Base-by-base conservation (phyloP, 2,329 filamentous ascomycete species). In the Penicillium griseofulvum region DNA sequence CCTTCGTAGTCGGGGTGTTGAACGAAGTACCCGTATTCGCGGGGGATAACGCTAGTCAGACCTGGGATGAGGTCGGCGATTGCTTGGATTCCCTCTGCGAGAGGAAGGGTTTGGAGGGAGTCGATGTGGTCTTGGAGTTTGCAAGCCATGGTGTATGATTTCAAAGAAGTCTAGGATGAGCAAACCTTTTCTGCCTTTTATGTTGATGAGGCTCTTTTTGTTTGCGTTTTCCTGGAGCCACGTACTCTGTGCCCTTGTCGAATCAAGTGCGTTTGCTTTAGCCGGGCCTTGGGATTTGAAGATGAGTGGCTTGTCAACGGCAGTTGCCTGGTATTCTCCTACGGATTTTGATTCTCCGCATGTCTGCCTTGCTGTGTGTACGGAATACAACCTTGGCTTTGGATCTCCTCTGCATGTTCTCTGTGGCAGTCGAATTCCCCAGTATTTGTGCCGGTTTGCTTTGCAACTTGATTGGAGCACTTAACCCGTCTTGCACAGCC, bases 1-100 rank as follows among this genome's bases (percentile, higher is more conserved):
- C 60, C 63, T 17, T 49, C 29, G 52, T 59, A 59, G 47, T 44
- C 41, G n/a, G 51, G 42, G 37, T 62, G 57, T 19, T 42, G 33
- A 17, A 65, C 49, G 29, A 59, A 46, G 17, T 57, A 57, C 5
- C 48, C 50, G 16, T 52, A 55, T 12, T 46, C 56, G 16, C 57
- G 55, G 4, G 57, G 52, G 37, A 59, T 34, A 11, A 47, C 50
- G 11, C 58, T 36, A 10, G 49, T 64, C 1, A 66, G 57, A 8
- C 45, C 29, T 5, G 58, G 59, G 12, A 50, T 28, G 10, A 66
- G 56, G 7, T 51, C 19, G 11, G 46, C 17, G 28, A 65, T 45
- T 17, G 50, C 51, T 48, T 57, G 29, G 31, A 65, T 61, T 4
- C 45, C 33, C 1, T 57, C 45, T 5, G 39, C 9, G 3, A 67